A percentile compares a stretch with the other conserved stretches of the same genome.
Evolutionary conservation across 2,329 filamentous ascomycete genomes (phyloP).

Genomic region (Calonectria pteridis): DNA sequence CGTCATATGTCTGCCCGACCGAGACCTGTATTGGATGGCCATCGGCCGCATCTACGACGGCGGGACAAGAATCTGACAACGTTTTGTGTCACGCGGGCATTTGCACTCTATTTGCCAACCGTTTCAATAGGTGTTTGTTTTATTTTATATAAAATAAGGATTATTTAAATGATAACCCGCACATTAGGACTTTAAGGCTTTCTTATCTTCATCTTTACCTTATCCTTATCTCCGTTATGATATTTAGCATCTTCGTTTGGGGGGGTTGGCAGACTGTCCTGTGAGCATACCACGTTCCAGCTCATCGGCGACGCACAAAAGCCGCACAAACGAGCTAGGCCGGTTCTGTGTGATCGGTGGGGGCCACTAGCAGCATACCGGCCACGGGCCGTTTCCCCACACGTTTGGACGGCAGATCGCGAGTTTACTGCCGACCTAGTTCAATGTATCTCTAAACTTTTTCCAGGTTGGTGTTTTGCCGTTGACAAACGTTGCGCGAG

Average conservation of each 20-base stretch:
- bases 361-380: not conserved
- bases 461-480: not conserved
- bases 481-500: not conserved
- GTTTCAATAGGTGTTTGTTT: not conserved
- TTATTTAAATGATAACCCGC: not conserved
- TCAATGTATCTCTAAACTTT: not conserved
- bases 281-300: not conserved
- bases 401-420: not conserved
- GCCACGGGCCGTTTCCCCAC: slow-evolving; percentile 9
- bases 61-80: not conserved
- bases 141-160: not conserved
- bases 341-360: not conserved
- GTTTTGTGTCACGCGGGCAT: not conserved
- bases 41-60: not conserved
- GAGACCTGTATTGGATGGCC: not conserved
- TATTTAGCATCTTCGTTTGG: not conserved
- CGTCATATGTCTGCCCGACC: not conserved
- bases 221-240: not conserved
- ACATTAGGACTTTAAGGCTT: not conserved
- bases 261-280: not conserved
- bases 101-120: not conserved
- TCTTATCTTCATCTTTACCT: not conserved
- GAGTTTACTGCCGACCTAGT: not conserved
- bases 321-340: slow-evolving; percentile 4
- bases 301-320: slow-evolving; percentile 8